Base-by-base conservation (phyloP, 2,329 filamentous ascomycete genomes). In the Arthrobotrys sphaeroides region DNA sequence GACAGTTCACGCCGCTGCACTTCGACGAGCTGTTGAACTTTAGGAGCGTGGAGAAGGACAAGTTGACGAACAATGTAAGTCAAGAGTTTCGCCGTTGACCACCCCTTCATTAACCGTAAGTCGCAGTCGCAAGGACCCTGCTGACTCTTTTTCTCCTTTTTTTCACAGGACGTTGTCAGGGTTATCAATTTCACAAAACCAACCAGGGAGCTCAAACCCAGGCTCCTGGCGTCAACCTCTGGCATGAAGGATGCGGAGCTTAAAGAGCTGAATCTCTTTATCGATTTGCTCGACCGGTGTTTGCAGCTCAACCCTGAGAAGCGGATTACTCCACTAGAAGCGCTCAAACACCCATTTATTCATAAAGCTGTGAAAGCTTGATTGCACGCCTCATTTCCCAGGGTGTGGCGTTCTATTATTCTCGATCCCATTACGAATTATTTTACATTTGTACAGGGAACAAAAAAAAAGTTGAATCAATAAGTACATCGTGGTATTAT, bases 231-330 rank as follows among this genome's bases (percentile, higher is more conserved):
- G 76, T 91, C 90, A 20, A 90, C 90, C 4, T 88, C 88, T 67
- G 90, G 89, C 60, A 90, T 96, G 85, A 88, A 86, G 57, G 90
- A 94, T 77, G 85, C 85, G 7, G 92, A 95, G 82, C 85, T 87
- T 40, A 91, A 90, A 82, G 93, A 97, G 80, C 84, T 97, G 77
- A 90, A 90, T 73, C 86, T 90, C 62, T 97, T 99, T 82, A 86
- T 93, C 78, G 94, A 98, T 82, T 84, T 99, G 55, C 84, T 99
- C 69, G 94, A 97, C 81, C 90, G 91, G 66, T 98, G 94, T 81
- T 85, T 99, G 77, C 89, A 90, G 72, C 86, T 98, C 78, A 97
- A 98, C 81, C 93, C 94, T 0, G 94, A 97, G 82, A 96, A 96
- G 85, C 88, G 95, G 77, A 91, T 95, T 80, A 94, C 91, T 51